These are phyloP conservation scores for Botryotinia convoluta DNA, from an alignment of 2,329 filamentous ascomycete species.

Conservation along the genomic window DNA sequence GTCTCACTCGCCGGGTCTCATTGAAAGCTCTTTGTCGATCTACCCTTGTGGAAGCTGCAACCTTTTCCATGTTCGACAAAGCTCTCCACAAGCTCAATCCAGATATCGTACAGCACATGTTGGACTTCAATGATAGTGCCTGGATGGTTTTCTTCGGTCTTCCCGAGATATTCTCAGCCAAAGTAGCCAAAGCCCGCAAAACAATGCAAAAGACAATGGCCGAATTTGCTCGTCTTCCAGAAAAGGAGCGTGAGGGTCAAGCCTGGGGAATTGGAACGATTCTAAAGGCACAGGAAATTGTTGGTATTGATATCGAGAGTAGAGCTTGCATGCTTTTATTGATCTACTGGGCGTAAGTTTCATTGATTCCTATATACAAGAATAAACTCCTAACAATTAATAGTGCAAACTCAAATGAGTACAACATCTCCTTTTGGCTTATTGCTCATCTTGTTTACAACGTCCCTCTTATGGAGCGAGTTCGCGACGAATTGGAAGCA, in stretches of 20 bases:
- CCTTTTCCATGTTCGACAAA: slow-evolving; percentile 15
- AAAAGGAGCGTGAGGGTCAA: neutral
- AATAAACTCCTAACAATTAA: neutral
- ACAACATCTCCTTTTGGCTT: slow-evolving; percentile 20
- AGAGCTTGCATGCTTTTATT: slow-evolving; percentile 12
- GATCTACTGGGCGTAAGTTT: slow-evolving; percentile 16
- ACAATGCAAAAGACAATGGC: slow-evolving; percentile 10
- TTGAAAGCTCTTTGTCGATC: slow-evolving; percentile 1
- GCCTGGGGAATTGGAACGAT: slow-evolving; percentile 7
- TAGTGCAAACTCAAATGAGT: slow-evolving; percentile 21
- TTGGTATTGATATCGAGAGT: slow-evolving; percentile 7
- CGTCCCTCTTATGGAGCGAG: neutral
- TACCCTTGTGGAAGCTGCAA: slow-evolving; percentile 13
- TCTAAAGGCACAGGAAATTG: slow-evolving; percentile 4
- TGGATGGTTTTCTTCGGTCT: slow-evolving; percentile 18
- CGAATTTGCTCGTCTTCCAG: slow-evolving; percentile 5
- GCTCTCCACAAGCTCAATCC: slow-evolving; percentile 12
- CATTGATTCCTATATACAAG: neutral
- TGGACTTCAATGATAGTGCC: slow-evolving; percentile 9
- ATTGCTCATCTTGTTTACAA: slow-evolving; percentile 11
- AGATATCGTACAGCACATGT: slow-evolving; percentile 12
- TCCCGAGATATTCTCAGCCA: slow-evolving; percentile 11
- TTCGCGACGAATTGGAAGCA: slow-evolving; percentile 3
- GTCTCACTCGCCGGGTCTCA: slow-evolving; percentile 5
- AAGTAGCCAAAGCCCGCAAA: slow-evolving; percentile 12